These are phyloP conservation scores for Phellinidium pouzarii DNA, from an alignment of 1,284 basidiomycete species.

Conservation along the genomic window DNA sequence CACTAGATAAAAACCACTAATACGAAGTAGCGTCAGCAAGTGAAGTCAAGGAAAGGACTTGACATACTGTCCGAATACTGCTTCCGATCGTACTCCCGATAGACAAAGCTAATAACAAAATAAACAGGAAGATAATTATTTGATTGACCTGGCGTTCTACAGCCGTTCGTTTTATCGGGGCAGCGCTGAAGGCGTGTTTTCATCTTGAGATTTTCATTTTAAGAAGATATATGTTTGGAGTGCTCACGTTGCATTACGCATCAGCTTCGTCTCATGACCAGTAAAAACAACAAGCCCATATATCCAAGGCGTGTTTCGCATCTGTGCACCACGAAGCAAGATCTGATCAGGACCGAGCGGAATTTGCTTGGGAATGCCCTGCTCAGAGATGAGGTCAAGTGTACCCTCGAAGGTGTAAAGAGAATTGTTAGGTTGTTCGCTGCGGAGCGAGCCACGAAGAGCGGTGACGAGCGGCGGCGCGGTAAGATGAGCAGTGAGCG, in stretches of 20 bases:
- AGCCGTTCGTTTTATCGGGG: constrained; percentile 94
- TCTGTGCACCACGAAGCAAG: constrained; percentile 88
- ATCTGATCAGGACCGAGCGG: constrained; percentile 95
- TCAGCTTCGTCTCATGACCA: constrained; percentile 97
- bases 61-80: constrained; percentile 65
- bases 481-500: constrained; percentile 74
- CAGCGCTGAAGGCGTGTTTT: constrained; percentile 47
- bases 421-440: constrained; percentile 96
- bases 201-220: constrained; percentile 11
- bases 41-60: not conserved
- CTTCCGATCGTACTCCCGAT: constrained; percentile 90
- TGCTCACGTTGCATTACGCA: constrained; percentile 90
- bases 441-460: constrained; percentile 80
- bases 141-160: constrained; percentile 96
- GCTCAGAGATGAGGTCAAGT: constrained; percentile 56
- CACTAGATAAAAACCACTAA: constrained; percentile 75
- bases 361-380: constrained; percentile 68
- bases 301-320: constrained; percentile 95
- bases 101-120: constrained; percentile 81
- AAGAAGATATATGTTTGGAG: not conserved
- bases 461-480: constrained; percentile 70
- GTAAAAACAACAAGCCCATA: constrained; percentile 95
- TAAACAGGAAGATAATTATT: constrained; percentile 95
- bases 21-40: not conserved
- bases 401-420: constrained; percentile 93